Conservation (phyloP, 345 rosid species). For the Geranium rotundifolium region DNA sequence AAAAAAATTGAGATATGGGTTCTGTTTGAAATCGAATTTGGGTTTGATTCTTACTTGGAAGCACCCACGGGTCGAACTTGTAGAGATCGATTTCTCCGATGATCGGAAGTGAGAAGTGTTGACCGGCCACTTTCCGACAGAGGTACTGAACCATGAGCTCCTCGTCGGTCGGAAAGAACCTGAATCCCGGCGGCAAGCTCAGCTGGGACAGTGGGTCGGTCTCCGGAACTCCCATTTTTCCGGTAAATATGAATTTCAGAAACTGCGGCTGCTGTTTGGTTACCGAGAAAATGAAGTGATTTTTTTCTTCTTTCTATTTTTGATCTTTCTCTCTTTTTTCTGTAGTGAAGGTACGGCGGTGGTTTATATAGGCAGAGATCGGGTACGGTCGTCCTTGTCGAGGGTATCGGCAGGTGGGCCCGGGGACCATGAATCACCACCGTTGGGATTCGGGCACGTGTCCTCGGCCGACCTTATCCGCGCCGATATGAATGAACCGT, state of each 20-base stretch:
- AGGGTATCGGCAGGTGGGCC: conserved; percentile 18
- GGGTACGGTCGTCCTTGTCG: conserved; percentile 62
- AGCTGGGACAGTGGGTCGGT: conserved; percentile 64
- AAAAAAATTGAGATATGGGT: not conserved
- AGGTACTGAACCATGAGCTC: conserved; percentile 87
- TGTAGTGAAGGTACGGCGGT: not conserved
- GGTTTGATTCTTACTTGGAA: conserved; percentile 45
- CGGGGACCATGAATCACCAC: conserved; percentile 12
- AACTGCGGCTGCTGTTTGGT: not conserved
- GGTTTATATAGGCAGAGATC: conserved; percentile 20
- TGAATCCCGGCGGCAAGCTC: conserved; percentile 6
- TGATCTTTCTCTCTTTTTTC: not conserved
- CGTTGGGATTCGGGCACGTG: conserved; percentile 25
- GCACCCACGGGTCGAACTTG: conserved; percentile 83
- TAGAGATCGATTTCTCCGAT: conserved; percentile 84
- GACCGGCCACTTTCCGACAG: conserved; percentile 74
- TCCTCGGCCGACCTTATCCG: conserved; percentile 26
- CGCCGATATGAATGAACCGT: not conserved
- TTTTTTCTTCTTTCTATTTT: not conserved
- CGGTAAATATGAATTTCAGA: no score
- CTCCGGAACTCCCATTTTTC: conserved; percentile 44
- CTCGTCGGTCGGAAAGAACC: conserved; percentile 31
- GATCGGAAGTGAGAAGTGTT: conserved; percentile 52
- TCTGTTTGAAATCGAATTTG: not conserved
- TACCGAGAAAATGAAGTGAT: not conserved